phyloP scores from a whole-genome alignment of 352 stramenopile genomes.

The Phytophthora sojae region DNA sequence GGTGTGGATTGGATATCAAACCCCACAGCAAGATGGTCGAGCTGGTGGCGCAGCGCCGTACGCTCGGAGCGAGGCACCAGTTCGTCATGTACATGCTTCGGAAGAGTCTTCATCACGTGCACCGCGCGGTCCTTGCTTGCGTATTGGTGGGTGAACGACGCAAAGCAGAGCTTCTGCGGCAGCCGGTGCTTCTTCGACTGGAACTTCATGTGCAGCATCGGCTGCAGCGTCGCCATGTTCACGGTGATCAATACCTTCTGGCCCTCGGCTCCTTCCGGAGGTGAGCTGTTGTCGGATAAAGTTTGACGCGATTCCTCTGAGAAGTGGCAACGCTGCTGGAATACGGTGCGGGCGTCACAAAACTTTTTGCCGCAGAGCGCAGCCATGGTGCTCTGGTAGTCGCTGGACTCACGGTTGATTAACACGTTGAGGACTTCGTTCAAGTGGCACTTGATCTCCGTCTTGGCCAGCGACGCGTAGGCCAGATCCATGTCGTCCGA shows the following conservation, averaged over 20 bases:
- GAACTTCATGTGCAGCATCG: conserved; percentile 34
- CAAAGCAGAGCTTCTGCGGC: conserved; percentile 53
- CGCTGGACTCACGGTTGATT: conserved; percentile 40
- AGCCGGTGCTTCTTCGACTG: conserved; percentile 41
- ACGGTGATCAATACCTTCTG: conserved; percentile 43
- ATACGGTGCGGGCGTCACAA: conserved; percentile 45
- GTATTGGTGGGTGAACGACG: conserved; percentile 57
- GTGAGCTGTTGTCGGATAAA: conserved; percentile 13
- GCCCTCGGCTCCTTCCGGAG: conserved; percentile 5
- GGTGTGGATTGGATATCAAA: conserved; percentile 59
- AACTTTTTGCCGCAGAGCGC: conserved; percentile 52
- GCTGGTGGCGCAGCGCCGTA: conserved; percentile 51
- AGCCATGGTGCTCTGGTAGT: conserved; percentile 49
- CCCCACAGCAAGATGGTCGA: conserved; percentile 65
- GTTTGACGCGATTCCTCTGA: conserved; percentile 35
- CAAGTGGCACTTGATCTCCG: conserved; percentile 54
- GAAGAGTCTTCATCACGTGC: conserved; percentile 73
- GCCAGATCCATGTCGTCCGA: conserved; percentile 54
- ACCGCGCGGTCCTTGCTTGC: conserved; percentile 50
- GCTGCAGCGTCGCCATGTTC: conserved; percentile 42
- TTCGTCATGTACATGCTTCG: conserved; percentile 62
- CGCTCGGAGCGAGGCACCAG: conserved; percentile 48
- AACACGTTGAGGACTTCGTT: conserved; percentile 52
- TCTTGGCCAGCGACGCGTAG: conserved; percentile 52
- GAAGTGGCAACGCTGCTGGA: conserved; percentile 50